phyloP scores from a whole-genome alignment of 129 eudicot species.

The Pittosporum tobira region DNA sequence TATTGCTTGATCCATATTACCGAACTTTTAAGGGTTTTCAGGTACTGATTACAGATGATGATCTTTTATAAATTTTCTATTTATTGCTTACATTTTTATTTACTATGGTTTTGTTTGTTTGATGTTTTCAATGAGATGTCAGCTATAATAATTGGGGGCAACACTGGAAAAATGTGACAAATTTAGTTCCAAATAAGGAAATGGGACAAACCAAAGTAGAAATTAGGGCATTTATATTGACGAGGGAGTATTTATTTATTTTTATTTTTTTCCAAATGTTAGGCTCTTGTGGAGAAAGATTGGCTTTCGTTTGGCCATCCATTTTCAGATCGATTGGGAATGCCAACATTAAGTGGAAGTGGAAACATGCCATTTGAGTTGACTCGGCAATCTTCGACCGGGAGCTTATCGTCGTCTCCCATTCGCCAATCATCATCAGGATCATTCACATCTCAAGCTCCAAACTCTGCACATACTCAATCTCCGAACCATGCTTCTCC shows the following conservation, averaged over 20 bases:
- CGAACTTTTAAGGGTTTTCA: conserved; percentile 91
- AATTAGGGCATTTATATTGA: too few relatives aligned
- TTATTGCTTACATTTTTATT: neutral
- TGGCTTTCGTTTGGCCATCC: conserved; percentile 99
- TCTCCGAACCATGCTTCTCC: conserved; percentile 62
- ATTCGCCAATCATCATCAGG: conserved; percentile 52
- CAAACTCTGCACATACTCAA: conserved; percentile 57
- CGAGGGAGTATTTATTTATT: too few relatives aligned
- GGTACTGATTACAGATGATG: conserved; percentile 33
- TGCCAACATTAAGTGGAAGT: conserved; percentile 61
- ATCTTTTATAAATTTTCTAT: conserved; percentile 1
- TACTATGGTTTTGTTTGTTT: neutral
- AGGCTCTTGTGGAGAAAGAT: conserved; percentile 97
- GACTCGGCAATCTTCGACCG: conserved; percentile 63
- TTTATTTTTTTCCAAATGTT: too few relatives aligned
- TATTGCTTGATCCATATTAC: conserved; percentile 96
- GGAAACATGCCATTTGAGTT: conserved; percentile 56
- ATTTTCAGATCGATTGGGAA: conserved; percentile 84
- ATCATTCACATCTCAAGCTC: conserved; percentile 50
- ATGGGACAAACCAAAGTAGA: too few relatives aligned
- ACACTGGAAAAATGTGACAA: too few relatives aligned
- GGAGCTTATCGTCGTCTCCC: conserved; percentile 67
- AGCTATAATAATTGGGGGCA: too few relatives aligned
- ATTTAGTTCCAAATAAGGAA: too few relatives aligned
- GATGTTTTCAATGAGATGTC: too few relatives aligned